A percentile compares a stretch with the other conserved stretches of the same genome.
Evolutionary conservation across 768 basidiomycete genomes (phyloP).

Genomic region (Thelephora ganbajun): DNA sequence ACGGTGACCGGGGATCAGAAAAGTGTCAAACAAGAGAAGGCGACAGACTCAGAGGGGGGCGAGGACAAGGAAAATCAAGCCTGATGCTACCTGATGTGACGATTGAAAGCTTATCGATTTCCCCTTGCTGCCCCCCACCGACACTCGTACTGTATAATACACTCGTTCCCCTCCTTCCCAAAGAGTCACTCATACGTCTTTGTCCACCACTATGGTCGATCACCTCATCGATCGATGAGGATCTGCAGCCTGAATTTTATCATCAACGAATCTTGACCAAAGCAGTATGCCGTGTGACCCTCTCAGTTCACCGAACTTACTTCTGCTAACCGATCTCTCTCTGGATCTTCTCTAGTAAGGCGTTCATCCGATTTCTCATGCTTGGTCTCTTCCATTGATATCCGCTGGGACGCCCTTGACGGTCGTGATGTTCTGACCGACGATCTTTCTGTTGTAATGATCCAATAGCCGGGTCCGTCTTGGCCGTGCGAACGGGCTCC

Average conservation of each 20-base stretch:
- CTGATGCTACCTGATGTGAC: constrained; percentile 4
- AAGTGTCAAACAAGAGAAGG: no score
- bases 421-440: no score
- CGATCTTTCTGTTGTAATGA: neutral
- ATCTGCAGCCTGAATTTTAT: neutral
- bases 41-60: constrained; percentile 16
- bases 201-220: neutral
- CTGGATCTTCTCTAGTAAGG: constrained; percentile 78
- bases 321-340: constrained; percentile 29
- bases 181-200: no score
- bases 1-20: constrained; percentile 17
- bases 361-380: constrained; percentile 83
- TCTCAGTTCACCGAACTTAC: neutral
- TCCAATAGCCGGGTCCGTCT: neutral
- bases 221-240: neutral
- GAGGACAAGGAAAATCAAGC: constrained; percentile 45
- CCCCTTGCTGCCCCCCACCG: neutral
- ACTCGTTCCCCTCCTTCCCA: no score
- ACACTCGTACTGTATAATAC: no score
- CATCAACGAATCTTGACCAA: neutral
- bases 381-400: constrained; percentile 34
- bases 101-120: neutral
- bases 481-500: constrained; percentile 1
- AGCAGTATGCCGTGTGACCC: neutral
- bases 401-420: neutral